A percentile compares a stretch with the other conserved stretches of the same genome.
Conservation (phyloP, 805 yeast genomes). For the Saccharomycopsis sp. region DNA sequence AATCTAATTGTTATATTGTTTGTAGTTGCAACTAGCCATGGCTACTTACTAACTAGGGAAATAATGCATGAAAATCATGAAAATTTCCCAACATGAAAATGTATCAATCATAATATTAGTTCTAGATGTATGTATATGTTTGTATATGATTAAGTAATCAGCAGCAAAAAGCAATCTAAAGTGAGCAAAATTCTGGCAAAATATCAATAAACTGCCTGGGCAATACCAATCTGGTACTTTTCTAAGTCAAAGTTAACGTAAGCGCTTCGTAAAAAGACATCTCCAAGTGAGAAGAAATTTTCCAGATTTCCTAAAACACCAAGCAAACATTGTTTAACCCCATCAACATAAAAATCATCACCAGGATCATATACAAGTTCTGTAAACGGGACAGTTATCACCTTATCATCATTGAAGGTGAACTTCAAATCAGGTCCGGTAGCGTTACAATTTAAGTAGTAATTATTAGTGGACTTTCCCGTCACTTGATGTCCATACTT, state of each 20-base stretch:
- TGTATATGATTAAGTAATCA: not conserved
- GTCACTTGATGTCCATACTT: slow-evolving; percentile 14
- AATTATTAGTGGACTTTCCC: slow-evolving; percentile 18
- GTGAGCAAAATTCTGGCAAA: not conserved
- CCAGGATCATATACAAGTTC: slow-evolving; percentile 26
- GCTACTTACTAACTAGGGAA: too few relatives aligned
- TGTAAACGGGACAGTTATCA: slow-evolving; percentile 43
- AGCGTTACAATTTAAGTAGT: slow-evolving; percentile 1
- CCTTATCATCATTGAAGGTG: slow-evolving; percentile 31
- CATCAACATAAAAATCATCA: slow-evolving; percentile 19
- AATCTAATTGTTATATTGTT: not conserved
- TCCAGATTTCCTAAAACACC: slow-evolving; percentile 34
- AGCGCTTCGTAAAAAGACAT: slow-evolving; percentile 44
- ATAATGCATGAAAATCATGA: too few relatives aligned
- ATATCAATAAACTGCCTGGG: slow-evolving; percentile 32
- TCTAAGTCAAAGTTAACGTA: slow-evolving; percentile 52
- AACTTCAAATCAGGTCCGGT: slow-evolving; percentile 20
- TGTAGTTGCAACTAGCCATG: too few relatives aligned
- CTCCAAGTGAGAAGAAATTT: slow-evolving; percentile 42
- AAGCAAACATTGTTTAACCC: slow-evolving; percentile 35
- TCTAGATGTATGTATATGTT: not conserved
- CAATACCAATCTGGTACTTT: slow-evolving; percentile 36
- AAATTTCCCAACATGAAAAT: not conserved
- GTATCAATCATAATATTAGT: not conserved
- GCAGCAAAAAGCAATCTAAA: not conserved